Conservation (phyloP, 371 early-diverging fungal species). For the Mortierella sp. region DNA sequence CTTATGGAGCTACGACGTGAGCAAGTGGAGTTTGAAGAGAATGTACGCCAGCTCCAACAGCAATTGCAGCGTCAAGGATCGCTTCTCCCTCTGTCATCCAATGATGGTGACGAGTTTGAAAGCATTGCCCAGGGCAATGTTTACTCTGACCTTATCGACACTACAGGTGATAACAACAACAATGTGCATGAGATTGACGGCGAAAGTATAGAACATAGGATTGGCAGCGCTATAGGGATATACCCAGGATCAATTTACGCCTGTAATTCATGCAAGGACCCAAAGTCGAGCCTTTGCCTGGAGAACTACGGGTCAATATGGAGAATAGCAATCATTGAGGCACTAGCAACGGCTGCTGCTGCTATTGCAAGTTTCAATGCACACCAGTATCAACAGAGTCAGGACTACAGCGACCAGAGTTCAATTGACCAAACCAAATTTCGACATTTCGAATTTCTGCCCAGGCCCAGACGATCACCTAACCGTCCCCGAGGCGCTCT, state of each 20-base stretch:
- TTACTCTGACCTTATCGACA: neutral
- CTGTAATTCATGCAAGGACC: conserved; percentile 17
- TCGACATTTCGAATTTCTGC: conserved; percentile 25
- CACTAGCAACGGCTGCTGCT: conserved; percentile 51
- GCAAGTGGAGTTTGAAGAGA: conserved; percentile 55
- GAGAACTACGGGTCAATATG: conserved; percentile 31
- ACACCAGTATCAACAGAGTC: neutral
- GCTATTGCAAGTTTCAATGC: conserved; percentile 36
- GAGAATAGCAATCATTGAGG: conserved; percentile 36
- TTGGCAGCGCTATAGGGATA: no score
- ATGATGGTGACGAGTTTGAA: conserved; percentile 10
- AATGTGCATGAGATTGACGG: neutral
- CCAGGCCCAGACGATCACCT: neutral
- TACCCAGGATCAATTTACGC: neutral
- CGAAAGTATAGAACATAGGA: neutral
- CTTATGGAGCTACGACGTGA: conserved; percentile 51
- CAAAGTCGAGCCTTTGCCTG: conserved; percentile 33
- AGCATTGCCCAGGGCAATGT: neutral
- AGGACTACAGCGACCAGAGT: neutral
- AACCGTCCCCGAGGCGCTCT: neutral
- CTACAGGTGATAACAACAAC: neutral
- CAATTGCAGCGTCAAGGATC: conserved; percentile 45
- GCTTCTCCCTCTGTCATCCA: conserved; percentile 18
- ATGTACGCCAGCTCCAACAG: conserved; percentile 48
- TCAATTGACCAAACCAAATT: neutral